A percentile compares a stretch with the other conserved stretches of the same genome.
These are phyloP conservation scores for Hebeloma cylindrosporum DNA, from an alignment of 768 basidiomycete species.

Conservation along the genomic window DNA sequence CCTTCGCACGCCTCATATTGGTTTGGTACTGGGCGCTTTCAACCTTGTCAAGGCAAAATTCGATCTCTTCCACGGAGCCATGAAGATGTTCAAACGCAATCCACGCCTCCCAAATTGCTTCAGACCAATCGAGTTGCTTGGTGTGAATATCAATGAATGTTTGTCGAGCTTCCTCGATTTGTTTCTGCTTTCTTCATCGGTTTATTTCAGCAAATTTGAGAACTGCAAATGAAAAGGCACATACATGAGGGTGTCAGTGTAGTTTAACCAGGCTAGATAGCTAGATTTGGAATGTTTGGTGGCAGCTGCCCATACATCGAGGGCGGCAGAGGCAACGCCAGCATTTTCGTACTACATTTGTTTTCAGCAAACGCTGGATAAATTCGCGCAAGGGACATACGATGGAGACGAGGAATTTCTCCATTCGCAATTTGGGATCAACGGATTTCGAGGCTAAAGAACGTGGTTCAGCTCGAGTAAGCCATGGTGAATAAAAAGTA, in stretches of 20 bases:
- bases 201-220: conserved; percentile 9
- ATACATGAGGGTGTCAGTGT: conserved; percentile 73
- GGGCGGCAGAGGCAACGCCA: conserved; percentile 52
- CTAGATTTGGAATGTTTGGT: conserved; percentile 67
- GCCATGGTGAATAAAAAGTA: conserved; percentile 4
- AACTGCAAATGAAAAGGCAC: conserved; percentile 23
- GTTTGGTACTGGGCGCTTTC: conserved; percentile 64
- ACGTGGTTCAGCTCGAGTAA: neutral
- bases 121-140: conserved; percentile 91
- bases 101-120: conserved; percentile 92
- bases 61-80: conserved; percentile 68
- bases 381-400: conserved; percentile 44
- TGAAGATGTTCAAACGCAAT: conserved; percentile 82
- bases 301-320: conserved; percentile 65
- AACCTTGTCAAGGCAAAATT: conserved; percentile 60
- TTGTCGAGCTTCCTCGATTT: conserved; percentile 59
- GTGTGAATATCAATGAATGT: conserved; percentile 65
- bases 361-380: conserved; percentile 1
- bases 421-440: conserved; percentile 76
- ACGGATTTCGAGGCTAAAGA: conserved; percentile 58
- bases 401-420: conserved; percentile 76
- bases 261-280: conserved; percentile 74
- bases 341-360: conserved; percentile 45
- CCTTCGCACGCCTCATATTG: conserved; percentile 65
- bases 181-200: conserved; percentile 46